These are phyloP conservation scores for Ceratobasidium sp. DNA, from an alignment of 1,284 basidiomycete species.

Conservation along the genomic window DNA sequence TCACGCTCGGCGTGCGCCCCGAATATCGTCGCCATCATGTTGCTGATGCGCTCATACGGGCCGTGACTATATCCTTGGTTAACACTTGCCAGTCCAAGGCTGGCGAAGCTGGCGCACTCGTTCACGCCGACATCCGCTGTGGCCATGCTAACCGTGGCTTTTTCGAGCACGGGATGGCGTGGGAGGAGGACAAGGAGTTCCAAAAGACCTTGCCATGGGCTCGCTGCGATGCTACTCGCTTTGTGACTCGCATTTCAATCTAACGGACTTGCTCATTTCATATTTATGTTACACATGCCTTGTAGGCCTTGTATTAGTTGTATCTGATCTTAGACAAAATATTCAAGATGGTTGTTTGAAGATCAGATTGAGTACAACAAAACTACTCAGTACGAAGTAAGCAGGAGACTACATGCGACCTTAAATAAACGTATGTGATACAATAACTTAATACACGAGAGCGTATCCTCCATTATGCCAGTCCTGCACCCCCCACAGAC, in stretches of 20 bases:
- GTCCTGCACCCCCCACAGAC: background rate
- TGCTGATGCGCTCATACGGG: slow-evolving; percentile 24
- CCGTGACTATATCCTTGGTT: slow-evolving; percentile 28
- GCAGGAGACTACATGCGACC: slow-evolving; percentile 39
- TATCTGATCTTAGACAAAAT: slow-evolving; percentile 1
- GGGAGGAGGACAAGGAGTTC: slow-evolving; percentile 41
- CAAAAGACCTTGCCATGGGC: slow-evolving; percentile 39
- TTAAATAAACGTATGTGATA: slow-evolving; percentile 45
- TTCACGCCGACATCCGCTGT: slow-evolving; percentile 30
- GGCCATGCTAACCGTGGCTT: slow-evolving; percentile 31
- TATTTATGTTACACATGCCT: slow-evolving; percentile 2
- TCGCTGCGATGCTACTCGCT: slow-evolving; percentile 36
- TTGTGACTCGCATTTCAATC: slow-evolving; percentile 22
- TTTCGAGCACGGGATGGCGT: slow-evolving; percentile 36
- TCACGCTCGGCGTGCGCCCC: slow-evolving; percentile 32
- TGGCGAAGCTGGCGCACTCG: slow-evolving; percentile 25
- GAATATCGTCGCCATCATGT: slow-evolving; percentile 35
- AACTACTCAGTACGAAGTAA: background rate
- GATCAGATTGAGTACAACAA: slow-evolving; percentile 13
- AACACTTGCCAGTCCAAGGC: slow-evolving; percentile 31
- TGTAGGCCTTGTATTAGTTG: slow-evolving; percentile 3
- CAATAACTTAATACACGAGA: slow-evolving; percentile 32
- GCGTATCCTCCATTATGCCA: background rate
- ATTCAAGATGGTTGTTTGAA: slow-evolving; percentile 14
- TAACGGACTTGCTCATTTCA: background rate